phyloP scores from a whole-genome alignment of 73 alveolate genomes.

The Stentor roeselii region DNA sequence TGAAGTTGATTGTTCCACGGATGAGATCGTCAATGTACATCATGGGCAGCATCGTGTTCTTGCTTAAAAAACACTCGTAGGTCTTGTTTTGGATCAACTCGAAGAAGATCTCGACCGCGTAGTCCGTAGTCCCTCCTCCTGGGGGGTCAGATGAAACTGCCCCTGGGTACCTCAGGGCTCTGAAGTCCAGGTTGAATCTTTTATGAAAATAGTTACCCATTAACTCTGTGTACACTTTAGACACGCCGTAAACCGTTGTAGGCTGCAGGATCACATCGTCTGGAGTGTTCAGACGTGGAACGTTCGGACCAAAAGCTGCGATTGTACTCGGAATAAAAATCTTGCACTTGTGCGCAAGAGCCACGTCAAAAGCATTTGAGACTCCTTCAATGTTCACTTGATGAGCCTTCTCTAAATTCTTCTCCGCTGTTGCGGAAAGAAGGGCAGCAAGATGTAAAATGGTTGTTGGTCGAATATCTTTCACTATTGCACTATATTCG shows the following conservation, averaged over 20 bases:
- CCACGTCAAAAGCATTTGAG: constrained; percentile 50
- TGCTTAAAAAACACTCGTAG: constrained; percentile 38
- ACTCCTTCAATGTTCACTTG: constrained; percentile 41
- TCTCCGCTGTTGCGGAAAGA: constrained; percentile 51
- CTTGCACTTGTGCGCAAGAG: constrained; percentile 37
- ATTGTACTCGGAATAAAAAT: constrained; percentile 49
- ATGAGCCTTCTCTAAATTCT: constrained; percentile 35
- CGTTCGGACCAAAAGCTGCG: constrained; percentile 55
- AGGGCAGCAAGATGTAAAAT: constrained; percentile 53
- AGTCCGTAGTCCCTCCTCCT: constrained; percentile 63
- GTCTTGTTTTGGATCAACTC: constrained; percentile 37
- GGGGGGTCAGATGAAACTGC: constrained; percentile 41
- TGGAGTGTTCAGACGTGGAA: constrained; percentile 33
- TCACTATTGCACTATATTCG: neutral
- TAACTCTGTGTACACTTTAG: constrained; percentile 54
- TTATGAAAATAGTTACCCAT: constrained; percentile 49
- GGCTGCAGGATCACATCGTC: constrained; percentile 47
- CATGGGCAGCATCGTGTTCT: constrained; percentile 47
- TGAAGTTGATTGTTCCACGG: constrained; percentile 41
- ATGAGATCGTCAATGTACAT: constrained; percentile 57
- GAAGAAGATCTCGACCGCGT: constrained; percentile 54
- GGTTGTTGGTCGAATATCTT: neutral
- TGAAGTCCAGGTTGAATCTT: constrained; percentile 51
- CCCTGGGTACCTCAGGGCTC: constrained; percentile 61
- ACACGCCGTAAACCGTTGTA: constrained; percentile 48